A percentile compares a stretch with the other conserved stretches of the same genome.
phyloP scores from a whole-genome alignment of 164 flowering plant genomes.

The Amborella trichopoda region DNA sequence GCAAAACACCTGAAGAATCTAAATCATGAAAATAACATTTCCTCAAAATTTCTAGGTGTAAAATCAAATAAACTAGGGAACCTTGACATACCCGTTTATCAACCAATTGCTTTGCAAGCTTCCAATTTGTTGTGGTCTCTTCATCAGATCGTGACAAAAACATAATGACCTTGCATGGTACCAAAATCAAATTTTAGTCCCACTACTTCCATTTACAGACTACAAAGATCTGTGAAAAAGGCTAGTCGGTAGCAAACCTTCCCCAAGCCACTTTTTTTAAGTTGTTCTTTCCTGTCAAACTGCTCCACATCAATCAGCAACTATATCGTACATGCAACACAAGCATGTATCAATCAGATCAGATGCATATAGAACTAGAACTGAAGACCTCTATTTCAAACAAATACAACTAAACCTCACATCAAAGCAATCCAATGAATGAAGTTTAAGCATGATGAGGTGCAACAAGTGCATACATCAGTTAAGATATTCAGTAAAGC shows the following conservation, averaged over 20 bases:
- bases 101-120: constrained; percentile 91
- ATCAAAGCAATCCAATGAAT: neutral
- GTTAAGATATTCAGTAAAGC: constrained; percentile 70
- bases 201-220: neutral
- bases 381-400: neutral
- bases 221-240: neutral
- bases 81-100: constrained; percentile 99
- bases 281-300: constrained; percentile 69
- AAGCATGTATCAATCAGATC: neutral
- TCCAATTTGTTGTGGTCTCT: constrained; percentile 80
- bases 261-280: constrained; percentile 89
- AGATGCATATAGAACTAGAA: neutral
- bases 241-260: constrained; percentile 33
- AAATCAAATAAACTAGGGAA: no score
- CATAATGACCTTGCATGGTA: constrained; percentile 96
- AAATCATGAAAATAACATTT: no score
- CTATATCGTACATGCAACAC: constrained; percentile 23
- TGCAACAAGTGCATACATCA: constrained; percentile 61
- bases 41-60: no score
- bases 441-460: no score
- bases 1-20: no score
- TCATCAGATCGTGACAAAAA: constrained; percentile 90
- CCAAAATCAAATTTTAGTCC: neutral
- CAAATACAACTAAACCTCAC: neutral
- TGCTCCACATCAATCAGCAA: constrained; percentile 81